Evolutionary conservation across 148 eudicot species (phyloP).

Genomic region (Drosera capensis): DNA sequence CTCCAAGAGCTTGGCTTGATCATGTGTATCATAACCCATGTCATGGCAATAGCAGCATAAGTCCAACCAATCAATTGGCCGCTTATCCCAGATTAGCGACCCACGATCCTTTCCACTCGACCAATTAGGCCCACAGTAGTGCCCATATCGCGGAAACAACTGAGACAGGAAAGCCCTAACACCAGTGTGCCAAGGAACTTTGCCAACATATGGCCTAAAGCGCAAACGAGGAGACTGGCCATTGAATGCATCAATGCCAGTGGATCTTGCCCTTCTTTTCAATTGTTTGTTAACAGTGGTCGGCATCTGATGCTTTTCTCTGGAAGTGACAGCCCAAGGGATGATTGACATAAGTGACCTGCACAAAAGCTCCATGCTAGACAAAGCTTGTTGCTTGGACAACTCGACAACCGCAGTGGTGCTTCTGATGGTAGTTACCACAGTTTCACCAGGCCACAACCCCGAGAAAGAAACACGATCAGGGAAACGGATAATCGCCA

Average conservation of each 20-base stretch:
- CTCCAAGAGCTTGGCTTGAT: conserved; percentile 86
- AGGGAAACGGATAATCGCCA: not conserved
- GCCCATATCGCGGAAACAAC: conserved; percentile 93
- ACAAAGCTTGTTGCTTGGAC: conserved; percentile 19
- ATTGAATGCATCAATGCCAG: conserved; percentile 10
- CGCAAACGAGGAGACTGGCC: conserved; percentile 26
- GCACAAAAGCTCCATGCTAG: conserved; percentile 30
- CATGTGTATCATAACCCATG: conserved; percentile 83
- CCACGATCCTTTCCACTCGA: conserved; percentile 92
- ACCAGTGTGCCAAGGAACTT: conserved; percentile 98
- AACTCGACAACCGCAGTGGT: conserved; percentile 6
- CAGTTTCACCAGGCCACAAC: conserved; percentile 16
- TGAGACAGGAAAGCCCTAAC: conserved; percentile 72
- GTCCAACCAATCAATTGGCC: conserved; percentile 97
- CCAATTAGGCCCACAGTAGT: conserved; percentile 99
- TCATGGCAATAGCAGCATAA: conserved; percentile 98
- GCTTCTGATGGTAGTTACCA: conserved; percentile 14
- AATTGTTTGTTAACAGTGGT: conserved; percentile 47
- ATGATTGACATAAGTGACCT: conserved; percentile 44
- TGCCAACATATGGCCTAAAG: conserved; percentile 85
- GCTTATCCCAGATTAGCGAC: conserved; percentile 79
- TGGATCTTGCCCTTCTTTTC: conserved; percentile 34
- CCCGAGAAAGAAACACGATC: conserved; percentile 20
- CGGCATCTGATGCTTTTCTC: conserved; percentile 36
- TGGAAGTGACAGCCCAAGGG: conserved; percentile 46